These are phyloP conservation scores for Closterium sp. DNA, from an alignment of 139 green algal genomes.

Conservation along the genomic window DNA sequence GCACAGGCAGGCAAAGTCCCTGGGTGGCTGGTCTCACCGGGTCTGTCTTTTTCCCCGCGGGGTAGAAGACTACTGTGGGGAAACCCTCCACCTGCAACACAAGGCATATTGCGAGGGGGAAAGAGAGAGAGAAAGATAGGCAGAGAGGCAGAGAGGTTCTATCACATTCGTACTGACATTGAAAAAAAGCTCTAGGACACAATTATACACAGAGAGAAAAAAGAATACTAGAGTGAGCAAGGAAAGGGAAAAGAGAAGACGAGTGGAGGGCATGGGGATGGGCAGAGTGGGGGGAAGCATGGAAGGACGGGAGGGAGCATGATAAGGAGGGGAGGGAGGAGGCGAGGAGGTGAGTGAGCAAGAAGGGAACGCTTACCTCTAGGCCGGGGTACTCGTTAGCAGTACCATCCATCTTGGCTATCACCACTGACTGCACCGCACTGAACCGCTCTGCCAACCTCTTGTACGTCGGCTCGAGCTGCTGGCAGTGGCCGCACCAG, in stretches of 20 bases:
- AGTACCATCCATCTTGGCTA: slow-evolving; percentile 65
- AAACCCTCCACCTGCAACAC: slow-evolving; percentile 35
- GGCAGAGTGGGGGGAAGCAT: too few relatives aligned
- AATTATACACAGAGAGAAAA: neutral
- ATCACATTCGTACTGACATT: neutral
- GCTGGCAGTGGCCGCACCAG: slow-evolving; percentile 87
- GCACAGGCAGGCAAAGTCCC: too few relatives aligned
- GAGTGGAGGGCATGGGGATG: neutral
- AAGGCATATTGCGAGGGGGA: neutral
- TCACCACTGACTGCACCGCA: slow-evolving; percentile 55
- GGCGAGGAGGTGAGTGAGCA: too few relatives aligned
- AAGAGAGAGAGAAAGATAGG: neutral
- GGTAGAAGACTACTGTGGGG: slow-evolving; percentile 38
- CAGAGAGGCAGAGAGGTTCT: neutral
- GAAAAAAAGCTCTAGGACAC: neutral
- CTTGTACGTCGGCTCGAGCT: slow-evolving; percentile 76
- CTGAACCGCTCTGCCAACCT: slow-evolving; percentile 81
- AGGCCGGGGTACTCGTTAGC: too few relatives aligned
- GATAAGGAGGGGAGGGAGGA: too few relatives aligned
- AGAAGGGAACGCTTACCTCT: slow-evolving; percentile 27
- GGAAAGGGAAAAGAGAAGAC: neutral
- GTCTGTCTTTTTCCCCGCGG: slow-evolving; percentile 21
- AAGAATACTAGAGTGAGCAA: too few relatives aligned
- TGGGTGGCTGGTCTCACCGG: too few relatives aligned
- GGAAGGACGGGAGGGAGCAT: too few relatives aligned